phyloP scores from a whole-genome alignment of 768 basidiomycete species.

The Collybiopsis confluens region DNA sequence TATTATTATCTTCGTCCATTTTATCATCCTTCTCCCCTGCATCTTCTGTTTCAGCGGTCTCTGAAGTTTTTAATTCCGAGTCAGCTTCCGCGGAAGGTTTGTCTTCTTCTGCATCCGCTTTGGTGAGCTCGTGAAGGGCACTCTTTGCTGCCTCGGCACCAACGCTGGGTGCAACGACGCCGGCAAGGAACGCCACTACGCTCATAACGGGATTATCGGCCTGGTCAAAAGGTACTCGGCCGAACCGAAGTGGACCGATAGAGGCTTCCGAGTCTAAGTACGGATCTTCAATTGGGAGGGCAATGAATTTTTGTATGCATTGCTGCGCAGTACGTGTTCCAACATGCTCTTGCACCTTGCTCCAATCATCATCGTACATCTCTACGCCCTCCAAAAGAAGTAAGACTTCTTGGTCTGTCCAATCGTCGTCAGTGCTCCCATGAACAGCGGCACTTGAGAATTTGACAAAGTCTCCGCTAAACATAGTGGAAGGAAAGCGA shows the following conservation, averaged over 20 bases:
- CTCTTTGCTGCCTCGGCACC: conserved; percentile 93
- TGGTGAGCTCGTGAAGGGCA: conserved; percentile 77
- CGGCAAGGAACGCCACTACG: conserved; percentile 95
- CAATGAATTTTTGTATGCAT: conserved; percentile 93
- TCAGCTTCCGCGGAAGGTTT: conserved; percentile 46
- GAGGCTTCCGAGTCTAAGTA: conserved; percentile 78
- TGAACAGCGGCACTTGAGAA: conserved; percentile 46
- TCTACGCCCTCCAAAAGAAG: conserved; percentile 93
- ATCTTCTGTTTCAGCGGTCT: conserved; percentile 24
- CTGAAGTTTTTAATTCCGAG: conserved; percentile 31
- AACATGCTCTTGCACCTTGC: conserved; percentile 87
- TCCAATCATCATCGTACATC: conserved; percentile 99
- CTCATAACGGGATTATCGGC: conserved; percentile 98
- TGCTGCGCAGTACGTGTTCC: conserved; percentile 89
- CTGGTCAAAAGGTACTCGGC: conserved; percentile 85
- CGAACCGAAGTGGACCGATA: conserved; percentile 71
- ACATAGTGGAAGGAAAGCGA: conserved; percentile 94
- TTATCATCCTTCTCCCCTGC: conserved; percentile 29
- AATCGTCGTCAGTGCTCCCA: conserved; percentile 50
- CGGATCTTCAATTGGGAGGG: conserved; percentile 93
- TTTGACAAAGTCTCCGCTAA: conserved; percentile 95
- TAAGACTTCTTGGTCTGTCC: conserved; percentile 89
- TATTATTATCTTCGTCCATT: conserved; percentile 41
- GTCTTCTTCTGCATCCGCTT: conserved; percentile 42
- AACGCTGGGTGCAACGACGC: conserved; percentile 84